phyloP scores from a whole-genome alignment of 2,329 filamentous ascomycete species.

The Davidsoniella virescens region DNA sequence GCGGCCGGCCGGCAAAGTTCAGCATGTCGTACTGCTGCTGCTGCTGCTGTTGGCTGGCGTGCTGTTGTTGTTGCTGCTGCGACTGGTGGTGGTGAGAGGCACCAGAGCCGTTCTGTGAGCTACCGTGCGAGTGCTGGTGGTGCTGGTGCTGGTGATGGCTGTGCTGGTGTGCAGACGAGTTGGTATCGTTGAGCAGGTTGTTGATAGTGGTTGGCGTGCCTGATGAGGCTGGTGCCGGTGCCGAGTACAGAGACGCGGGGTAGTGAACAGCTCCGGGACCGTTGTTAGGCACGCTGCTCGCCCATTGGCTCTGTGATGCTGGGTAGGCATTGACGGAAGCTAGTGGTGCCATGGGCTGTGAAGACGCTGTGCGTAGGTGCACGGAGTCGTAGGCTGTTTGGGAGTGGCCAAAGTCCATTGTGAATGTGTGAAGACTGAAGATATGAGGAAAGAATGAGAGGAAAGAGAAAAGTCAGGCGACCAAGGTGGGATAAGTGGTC shows the following conservation, averaged over 20 bases:
- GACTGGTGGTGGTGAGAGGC: background rate
- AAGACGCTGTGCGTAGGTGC: constrained; percentile 6
- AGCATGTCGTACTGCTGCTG: constrained; percentile 5
- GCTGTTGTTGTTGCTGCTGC: background rate
- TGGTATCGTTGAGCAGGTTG: constrained; percentile 10
- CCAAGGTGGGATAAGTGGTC: too few species aligned
- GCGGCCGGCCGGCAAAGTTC: constrained; percentile 4
- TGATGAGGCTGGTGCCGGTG: constrained; percentile 3
- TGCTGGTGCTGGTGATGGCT: background rate
- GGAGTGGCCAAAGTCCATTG: constrained; percentile 6
- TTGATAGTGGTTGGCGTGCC: constrained; percentile 4
- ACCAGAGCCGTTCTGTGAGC: background rate
- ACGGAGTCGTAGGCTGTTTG: constrained; percentile 4
- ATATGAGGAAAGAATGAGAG: background rate
- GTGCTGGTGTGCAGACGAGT: background rate
- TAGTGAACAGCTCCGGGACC: constrained; percentile 1
- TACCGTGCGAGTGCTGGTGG: background rate
- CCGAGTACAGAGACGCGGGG: constrained; percentile 4
- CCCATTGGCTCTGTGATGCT: constrained; percentile 2
- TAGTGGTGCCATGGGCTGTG: constrained; percentile 2
- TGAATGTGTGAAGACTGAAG: background rate
- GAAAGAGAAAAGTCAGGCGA: background rate
- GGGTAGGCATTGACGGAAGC: constrained; percentile 1
- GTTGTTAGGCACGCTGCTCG: background rate
- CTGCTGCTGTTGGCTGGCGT: background rate